A percentile compares a stretch with the other conserved stretches of the same genome.
These are phyloP conservation scores for Prunus davidiana DNA, from an alignment of 306 rosid genomes.

Conservation along the genomic window DNA sequence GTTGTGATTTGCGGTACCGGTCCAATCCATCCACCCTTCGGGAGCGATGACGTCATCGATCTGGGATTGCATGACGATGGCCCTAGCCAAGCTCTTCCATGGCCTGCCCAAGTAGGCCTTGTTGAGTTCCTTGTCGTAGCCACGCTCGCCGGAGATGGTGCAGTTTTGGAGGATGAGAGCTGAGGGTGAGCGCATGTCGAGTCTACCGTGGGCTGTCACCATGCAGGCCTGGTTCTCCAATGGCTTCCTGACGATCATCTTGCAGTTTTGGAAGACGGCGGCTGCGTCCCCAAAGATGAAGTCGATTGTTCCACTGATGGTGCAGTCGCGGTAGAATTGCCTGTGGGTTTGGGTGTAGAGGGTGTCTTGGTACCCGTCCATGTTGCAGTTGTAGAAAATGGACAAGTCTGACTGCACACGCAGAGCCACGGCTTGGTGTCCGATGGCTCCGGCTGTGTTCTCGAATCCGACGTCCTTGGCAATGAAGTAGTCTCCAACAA, in stretches of 20 bases:
- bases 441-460: slow-evolving; percentile 47
- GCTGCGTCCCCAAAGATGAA: slow-evolving; percentile 47
- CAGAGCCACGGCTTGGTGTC: slow-evolving; percentile 55
- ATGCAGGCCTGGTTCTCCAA: slow-evolving; percentile 32
- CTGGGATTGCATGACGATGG: slow-evolving; percentile 47
- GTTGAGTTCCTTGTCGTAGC: slow-evolving; percentile 10
- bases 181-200: slow-evolving; percentile 17
- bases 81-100: slow-evolving; percentile 54
- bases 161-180: slow-evolving; percentile 56
- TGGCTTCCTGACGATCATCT: slow-evolving; percentile 44
- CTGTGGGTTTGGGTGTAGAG: slow-evolving; percentile 50
- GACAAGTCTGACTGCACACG: slow-evolving; percentile 46
- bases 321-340: slow-evolving; percentile 56
- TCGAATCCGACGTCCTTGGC: slow-evolving; percentile 58
- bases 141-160: slow-evolving; percentile 38
- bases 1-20: slow-evolving; percentile 16
- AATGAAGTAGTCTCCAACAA: slow-evolving; percentile 53
- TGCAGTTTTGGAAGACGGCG: slow-evolving; percentile 58
- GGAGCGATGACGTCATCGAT: slow-evolving; percentile 43
- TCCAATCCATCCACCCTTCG: slow-evolving; percentile 59
- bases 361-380: slow-evolving; percentile 59
- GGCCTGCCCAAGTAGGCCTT: slow-evolving; percentile 64
- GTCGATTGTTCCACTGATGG: slow-evolving; percentile 49
- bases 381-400: slow-evolving; percentile 43
- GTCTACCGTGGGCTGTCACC: slow-evolving; percentile 65